Evolutionary conservation across 495 filamentous ascomycete genomes (phyloP), one percentile per base, ranked within the genome.

Genomic region (Podospora pseudoanserina): DNA sequence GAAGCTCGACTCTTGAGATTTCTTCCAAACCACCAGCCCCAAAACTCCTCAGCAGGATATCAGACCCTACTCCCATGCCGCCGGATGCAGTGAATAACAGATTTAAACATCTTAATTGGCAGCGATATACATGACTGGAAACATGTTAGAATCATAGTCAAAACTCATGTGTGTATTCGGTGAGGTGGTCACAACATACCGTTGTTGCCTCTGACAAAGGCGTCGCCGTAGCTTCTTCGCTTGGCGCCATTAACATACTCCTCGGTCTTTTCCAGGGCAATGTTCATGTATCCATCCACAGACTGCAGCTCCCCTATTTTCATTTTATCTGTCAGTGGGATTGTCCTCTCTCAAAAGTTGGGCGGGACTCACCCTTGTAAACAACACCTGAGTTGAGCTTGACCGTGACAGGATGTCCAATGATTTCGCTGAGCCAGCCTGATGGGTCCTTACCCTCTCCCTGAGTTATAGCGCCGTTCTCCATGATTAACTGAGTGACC

Each of bases 281-380:
- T 96, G 78, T 99, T 98, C 95, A 99, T 98, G 76, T 97, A 99
- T 54, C 96, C 96, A 76, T 99, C 95, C n/a, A 98, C 93, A 0
- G 93, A 96, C 73, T 97, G 92, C n/a, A 97, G 85, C 74, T 96
- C 91, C 53, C 94, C 94, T 97, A 65, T 49, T 39, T 27, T 72
- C 20, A 71, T 63, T 4, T 32, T 56, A 62, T 67, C 57, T 64
- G 65, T 20, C 18, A 18, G n/a, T 4, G 15, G 9, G 53, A 5
- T 23, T 56, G 53, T 58, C n/a, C 23, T 58, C 5, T 57, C 5
- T 7, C 23, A 20, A 58, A 5, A 5, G 23, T 58, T 23, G 18
- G 23, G 39, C 1, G 9, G 9, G 4, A 76, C 79, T 69, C 74
- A 94, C 95, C 95, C 87, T 93, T 94, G 83, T 96, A 99, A 61